Percentiles rank a stretch among this genome's conserved stretches.
phyloP scores from a whole-genome alignment of 2,329 filamentous ascomycete species.

The Pseudogymnoascus sp. region DNA sequence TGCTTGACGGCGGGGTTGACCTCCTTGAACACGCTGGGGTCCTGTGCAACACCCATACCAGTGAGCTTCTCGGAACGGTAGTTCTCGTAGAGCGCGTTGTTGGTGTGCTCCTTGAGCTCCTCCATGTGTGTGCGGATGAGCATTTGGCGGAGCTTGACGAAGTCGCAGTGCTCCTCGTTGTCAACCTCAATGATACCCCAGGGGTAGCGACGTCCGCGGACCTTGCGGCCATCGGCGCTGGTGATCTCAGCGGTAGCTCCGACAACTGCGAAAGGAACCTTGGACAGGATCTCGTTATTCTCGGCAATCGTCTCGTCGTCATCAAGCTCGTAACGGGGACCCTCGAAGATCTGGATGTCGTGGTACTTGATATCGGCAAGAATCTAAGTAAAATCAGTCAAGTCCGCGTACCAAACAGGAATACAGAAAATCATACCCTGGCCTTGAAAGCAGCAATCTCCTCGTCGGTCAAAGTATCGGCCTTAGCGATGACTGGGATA shows the following conservation, averaged over 20 bases:
- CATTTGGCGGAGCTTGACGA: slow-evolving; percentile 99
- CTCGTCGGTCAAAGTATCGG: slow-evolving; percentile 94
- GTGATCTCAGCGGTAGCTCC: slow-evolving; percentile 93
- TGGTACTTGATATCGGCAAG: slow-evolving; percentile 94
- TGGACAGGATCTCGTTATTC: slow-evolving; percentile 99
- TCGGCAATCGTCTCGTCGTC: slow-evolving; percentile 99
- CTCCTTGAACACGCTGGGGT: slow-evolving; percentile 99
- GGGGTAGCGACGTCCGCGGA: slow-evolving; percentile 90
- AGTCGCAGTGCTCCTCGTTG: slow-evolving; percentile 99
- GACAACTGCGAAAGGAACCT: slow-evolving; percentile 96
- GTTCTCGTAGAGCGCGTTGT: slow-evolving; percentile 98
- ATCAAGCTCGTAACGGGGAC: slow-evolving; percentile 94
- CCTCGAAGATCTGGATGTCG: slow-evolving; percentile 97
- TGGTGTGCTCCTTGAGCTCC: slow-evolving; percentile 99
- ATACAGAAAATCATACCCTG: slow-evolving; percentile 56
- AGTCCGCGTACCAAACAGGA: neutral
- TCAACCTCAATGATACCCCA: slow-evolving; percentile 99
- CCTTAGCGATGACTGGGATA: slow-evolving; percentile 98
- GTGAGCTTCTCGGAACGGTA: slow-evolving; percentile 99
- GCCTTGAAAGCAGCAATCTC: slow-evolving; percentile 93
- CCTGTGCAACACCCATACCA: slow-evolving; percentile 95
- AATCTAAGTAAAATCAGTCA: slow-evolving; percentile 52
- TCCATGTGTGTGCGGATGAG: slow-evolving; percentile 99
- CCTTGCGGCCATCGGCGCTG: slow-evolving; percentile 85
- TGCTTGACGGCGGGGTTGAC: slow-evolving; percentile 99